Conservation (phyloP, 2,329 filamentous ascomycete species). For the Penicillium sclerotiorum region DNA sequence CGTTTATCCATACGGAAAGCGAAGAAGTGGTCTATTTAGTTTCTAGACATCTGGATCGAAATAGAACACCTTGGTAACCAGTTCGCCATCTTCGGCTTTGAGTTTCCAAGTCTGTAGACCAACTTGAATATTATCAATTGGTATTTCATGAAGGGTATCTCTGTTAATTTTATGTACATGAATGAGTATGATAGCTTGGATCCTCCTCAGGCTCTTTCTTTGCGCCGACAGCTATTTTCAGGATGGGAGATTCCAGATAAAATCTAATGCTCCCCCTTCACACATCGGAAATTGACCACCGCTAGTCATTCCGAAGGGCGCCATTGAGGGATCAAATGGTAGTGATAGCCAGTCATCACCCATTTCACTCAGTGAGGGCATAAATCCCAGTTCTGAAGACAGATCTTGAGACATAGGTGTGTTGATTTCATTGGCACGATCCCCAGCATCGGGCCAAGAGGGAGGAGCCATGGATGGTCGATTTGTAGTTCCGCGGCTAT, state of each 20-base stretch:
- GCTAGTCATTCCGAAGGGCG: constrained; percentile 43
- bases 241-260: constrained; percentile 47
- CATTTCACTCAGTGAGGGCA: constrained; percentile 33
- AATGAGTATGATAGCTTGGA: no score
- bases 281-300: constrained; percentile 43
- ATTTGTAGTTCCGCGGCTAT: constrained; percentile 26
- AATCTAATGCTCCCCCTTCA: constrained; percentile 44
- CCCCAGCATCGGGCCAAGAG: constrained; percentile 27
- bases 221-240: no score
- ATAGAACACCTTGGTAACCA: no score
- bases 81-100: no score
- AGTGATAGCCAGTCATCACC: constrained; percentile 47
- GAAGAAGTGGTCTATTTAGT: constrained; percentile 45
- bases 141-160: no score
- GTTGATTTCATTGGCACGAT: constrained; percentile 22
- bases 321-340: constrained; percentile 49
- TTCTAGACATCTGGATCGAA: no score
- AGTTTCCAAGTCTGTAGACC: no score
- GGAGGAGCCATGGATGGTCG: constrained; percentile 35
- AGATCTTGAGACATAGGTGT: constrained; percentile 26
- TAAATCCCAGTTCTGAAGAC: constrained; percentile 31
- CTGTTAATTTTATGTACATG: no score
- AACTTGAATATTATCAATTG: no score
- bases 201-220: no score
- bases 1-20: constrained; percentile 46